These are phyloP conservation scores for Cystobasidiaceae sp. DNA, from an alignment of 1,284 basidiomycete species.

Conservation along the genomic window DNA sequence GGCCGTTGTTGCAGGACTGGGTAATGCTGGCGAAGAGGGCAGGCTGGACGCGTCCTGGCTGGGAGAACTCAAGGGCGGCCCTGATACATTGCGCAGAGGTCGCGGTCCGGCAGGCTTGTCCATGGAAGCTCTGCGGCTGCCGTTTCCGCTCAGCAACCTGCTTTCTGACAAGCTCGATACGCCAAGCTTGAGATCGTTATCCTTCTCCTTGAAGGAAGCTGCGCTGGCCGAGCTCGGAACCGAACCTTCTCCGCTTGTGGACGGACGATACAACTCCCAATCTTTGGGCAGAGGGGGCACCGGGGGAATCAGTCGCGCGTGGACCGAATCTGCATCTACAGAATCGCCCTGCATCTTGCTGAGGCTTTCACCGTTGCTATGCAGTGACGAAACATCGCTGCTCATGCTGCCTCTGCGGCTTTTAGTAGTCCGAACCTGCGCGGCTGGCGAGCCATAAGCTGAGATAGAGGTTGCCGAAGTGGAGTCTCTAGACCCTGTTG, in stretches of 20 bases:
- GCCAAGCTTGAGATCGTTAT: constrained; percentile 11
- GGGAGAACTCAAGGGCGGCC: constrained; percentile 4
- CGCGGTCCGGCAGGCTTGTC: constrained; percentile 25
- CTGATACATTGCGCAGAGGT: constrained; percentile 7
- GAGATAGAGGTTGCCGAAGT: constrained; percentile 73
- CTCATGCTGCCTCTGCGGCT: constrained; percentile 66
- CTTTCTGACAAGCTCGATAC: constrained; percentile 32
- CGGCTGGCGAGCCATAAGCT: constrained; percentile 60
- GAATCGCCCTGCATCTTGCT: constrained; percentile 46
- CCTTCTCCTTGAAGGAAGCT: constrained; percentile 7
- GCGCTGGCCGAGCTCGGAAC: constrained; percentile 31
- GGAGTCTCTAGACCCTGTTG: constrained; percentile 70
- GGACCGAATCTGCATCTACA: not conserved
- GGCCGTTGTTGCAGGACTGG: constrained; percentile 32
- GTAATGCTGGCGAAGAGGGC: constrained; percentile 25
- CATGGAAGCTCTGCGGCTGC: constrained; percentile 14
- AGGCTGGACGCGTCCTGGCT: constrained; percentile 33
- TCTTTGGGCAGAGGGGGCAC: constrained; percentile 95
- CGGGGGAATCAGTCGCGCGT: constrained; percentile 66
- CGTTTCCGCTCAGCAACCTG: not conserved
- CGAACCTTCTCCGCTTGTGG: constrained; percentile 50
- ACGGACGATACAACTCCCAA: constrained; percentile 63
- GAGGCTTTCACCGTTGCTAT: constrained; percentile 55
- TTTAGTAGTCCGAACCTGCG: constrained; percentile 55
- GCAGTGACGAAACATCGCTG: constrained; percentile 72